A percentile compares a stretch with the other conserved stretches of the same genome.
These are phyloP conservation scores for Lodderomyces pseudojiufengensis DNA, from an alignment of 1,139 yeast species.

Conservation along the genomic window DNA sequence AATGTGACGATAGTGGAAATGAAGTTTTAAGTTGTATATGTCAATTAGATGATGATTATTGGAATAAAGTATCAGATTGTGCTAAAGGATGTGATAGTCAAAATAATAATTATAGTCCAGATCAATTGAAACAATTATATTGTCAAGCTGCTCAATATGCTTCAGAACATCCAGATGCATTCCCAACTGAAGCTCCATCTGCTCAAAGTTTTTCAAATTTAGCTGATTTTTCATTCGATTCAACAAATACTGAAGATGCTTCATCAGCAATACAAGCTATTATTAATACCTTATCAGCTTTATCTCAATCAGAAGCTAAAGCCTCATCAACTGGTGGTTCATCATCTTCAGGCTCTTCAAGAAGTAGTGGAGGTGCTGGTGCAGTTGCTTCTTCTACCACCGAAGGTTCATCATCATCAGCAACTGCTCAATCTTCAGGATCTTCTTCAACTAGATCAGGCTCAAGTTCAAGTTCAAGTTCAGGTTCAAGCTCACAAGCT, in stretches of 20 bases:
- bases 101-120: slow-evolving; percentile 1
- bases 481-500: not conserved
- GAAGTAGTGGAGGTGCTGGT: not conserved
- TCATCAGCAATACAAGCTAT: slow-evolving; percentile 6
- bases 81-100: slow-evolving; percentile 2
- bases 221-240: too few species aligned
- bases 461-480: slow-evolving; percentile 1
- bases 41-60: slow-evolving; percentile 7
- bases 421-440: not conserved
- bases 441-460: not conserved
- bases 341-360: slow-evolving; percentile 1
- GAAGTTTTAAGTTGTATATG: slow-evolving; percentile 8
- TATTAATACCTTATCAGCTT: slow-evolving; percentile 3
- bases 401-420: not conserved
- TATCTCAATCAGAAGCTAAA: not conserved
- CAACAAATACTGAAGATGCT: not conserved
- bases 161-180: slow-evolving; percentile 4
- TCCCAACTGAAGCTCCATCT: not conserved
- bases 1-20: slow-evolving; percentile 1
- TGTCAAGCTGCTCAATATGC: slow-evolving; percentile 7
- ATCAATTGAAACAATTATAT: slow-evolving; percentile 5
- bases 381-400: not conserved
- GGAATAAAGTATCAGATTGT: slow-evolving; percentile 8
- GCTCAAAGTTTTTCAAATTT: too few species aligned
- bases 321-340: not conserved